Evolutionary conservation across 1,139 yeast species (phyloP).

Genomic region (Debaryomycetaceae sp.): DNA sequence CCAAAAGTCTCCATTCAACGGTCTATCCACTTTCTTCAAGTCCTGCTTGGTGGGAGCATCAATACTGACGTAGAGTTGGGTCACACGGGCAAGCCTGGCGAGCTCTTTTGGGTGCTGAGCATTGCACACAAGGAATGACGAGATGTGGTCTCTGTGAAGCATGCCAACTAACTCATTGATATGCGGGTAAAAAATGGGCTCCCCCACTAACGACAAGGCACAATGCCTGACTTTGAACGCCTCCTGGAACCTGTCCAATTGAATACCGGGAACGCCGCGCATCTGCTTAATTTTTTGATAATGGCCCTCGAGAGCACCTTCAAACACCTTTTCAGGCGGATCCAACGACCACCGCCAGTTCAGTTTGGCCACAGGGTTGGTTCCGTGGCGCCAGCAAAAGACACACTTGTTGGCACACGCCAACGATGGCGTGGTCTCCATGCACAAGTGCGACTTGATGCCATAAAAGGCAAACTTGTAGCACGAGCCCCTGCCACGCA

Average conservation of each 20-base stretch:
- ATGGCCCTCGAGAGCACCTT: conserved; percentile 86
- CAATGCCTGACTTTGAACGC: conserved; percentile 88
- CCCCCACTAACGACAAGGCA: conserved; percentile 89
- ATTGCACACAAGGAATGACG: conserved; percentile 87
- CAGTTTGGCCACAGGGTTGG: conserved; percentile 92
- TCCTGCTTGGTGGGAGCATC: conserved; percentile 86
- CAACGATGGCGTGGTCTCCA: conserved; percentile 92
- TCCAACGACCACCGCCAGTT: conserved; percentile 95
- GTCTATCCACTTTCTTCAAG: conserved; percentile 81
- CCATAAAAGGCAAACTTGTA: conserved; percentile 92
- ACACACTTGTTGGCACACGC: conserved; percentile 96
- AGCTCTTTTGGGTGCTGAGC: conserved; percentile 93
- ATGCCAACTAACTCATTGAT: conserved; percentile 79
- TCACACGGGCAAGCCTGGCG: conserved; percentile 64
- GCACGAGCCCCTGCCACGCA: conserved; percentile 92
- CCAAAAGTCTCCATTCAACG: conserved; percentile 89
- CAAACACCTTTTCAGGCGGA: conserved; percentile 75
- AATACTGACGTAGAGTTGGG: conserved; percentile 87
- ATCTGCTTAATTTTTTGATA: conserved; percentile 88
- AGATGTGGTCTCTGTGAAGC: conserved; percentile 73
- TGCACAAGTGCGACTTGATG: conserved; percentile 82
- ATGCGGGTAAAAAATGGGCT: conserved; percentile 89
- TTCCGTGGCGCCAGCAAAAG: conserved; percentile 97
- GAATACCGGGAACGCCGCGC: conserved; percentile 95
- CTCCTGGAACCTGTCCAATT: conserved; percentile 83